phyloP scores from a whole-genome alignment of 2,329 filamentous ascomycete genomes.

The Sphaceloma murrayae region DNA sequence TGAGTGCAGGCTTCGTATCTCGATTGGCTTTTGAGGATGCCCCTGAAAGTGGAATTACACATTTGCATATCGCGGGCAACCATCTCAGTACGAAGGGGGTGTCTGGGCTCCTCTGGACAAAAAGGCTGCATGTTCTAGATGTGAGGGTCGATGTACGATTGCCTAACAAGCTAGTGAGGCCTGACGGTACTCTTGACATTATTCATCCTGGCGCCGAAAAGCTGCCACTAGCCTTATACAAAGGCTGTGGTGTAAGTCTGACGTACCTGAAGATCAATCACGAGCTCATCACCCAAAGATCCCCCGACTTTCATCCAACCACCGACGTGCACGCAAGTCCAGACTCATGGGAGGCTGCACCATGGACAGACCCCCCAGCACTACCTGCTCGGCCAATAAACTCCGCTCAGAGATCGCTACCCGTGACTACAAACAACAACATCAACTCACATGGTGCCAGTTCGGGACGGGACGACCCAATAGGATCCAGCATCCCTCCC shows the following conservation, averaged over 20 bases:
- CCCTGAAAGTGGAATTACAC: conserved; percentile 47
- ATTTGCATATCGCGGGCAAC: conserved; percentile 51
- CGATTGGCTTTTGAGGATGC: conserved; percentile 48
- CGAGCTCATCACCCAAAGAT: conserved; percentile 42
- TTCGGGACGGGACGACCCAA: too few species aligned
- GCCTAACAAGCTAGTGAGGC: conserved; percentile 21
- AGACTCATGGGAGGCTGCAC: conserved; percentile 24
- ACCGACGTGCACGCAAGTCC: conserved; percentile 23
- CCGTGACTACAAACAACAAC: too few species aligned
- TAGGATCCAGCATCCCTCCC: too few species aligned
- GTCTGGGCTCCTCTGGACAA: conserved; percentile 43
- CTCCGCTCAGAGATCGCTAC: too few species aligned
- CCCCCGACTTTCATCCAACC: conserved; percentile 22
- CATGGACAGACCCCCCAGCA: conserved; percentile 22
- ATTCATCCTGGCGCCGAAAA: conserved; percentile 44
- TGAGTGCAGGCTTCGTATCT: conserved; percentile 42
- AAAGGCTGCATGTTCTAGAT: conserved; percentile 47
- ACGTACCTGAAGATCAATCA: conserved; percentile 49
- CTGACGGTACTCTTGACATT: conserved; percentile 22
- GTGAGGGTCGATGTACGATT: conserved; percentile 39
- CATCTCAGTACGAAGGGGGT: conserved; percentile 47
- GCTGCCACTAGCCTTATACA: conserved; percentile 42
- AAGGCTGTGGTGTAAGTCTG: conserved; percentile 39
- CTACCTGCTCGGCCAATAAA: too few species aligned
- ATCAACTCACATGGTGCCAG: neutral